Evolutionary conservation across 768 basidiomycete genomes (phyloP), one percentile per base, ranked within the genome.

Genomic region (Hericium rajendrae): DNA sequence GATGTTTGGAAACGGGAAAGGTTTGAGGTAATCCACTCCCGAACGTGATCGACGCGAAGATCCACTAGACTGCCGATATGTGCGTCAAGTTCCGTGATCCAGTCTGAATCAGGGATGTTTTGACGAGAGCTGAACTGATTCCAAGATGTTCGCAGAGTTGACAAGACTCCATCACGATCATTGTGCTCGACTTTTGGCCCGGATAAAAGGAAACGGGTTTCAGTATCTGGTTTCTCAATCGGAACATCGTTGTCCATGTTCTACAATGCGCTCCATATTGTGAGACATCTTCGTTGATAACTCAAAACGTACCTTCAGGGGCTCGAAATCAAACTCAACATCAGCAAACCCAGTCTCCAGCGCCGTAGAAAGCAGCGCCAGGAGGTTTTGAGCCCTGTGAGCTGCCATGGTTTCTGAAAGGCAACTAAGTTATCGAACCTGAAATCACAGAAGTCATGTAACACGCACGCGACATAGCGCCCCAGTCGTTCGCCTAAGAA

Each of bases 401-500:
- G 75, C 72, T 2, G 73, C 73, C 65, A 79, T 72, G 0, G 74
- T 78, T 71, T 79, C 78, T 80, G 57, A 2, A 38, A 20, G 10
- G n/a, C 10, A n/a, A 13, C 48, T 8, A 57, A 43, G 10, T 55
- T 24, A 48, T 10, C 32, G 6, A 32, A 6, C 9, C 32, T 3
- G 41, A 18, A 15, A 1, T 18, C 32, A 32, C 32, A 6, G 9
- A 28, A 37, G 32, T 12, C 2, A 1, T 2, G 56, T 53, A 32
- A 3, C 8, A 67, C 81, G 51, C 61, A 85, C 84, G 81, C 50
- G 83, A 83, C 53, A 84, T 69, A 0, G 83, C 73, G 13, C 81
- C 80, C 83, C 84, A 85, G 59, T 85, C 84, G 38, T 83, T 83
- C 2, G 79, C 76, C 83, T 83, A 24, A 16, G 15, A 12, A 15